Percentiles rank a stretch among this genome's conserved stretches.
phyloP scores from a whole-genome alignment of 352 stramenopile genomes.

The Globisporangium cederbergense region DNA sequence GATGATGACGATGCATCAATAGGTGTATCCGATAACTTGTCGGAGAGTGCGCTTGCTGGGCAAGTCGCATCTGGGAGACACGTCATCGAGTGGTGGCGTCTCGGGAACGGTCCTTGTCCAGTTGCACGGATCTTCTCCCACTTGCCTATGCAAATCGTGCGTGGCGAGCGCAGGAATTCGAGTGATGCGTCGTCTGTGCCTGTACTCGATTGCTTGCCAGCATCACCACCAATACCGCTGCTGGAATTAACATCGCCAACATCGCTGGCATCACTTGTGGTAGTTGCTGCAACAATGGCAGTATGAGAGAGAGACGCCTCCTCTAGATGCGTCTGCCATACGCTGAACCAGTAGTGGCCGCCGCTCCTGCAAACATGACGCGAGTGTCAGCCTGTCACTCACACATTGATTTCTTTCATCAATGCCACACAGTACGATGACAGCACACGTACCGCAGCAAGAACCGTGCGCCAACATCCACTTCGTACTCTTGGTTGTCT shows the following conservation, averaged over 20 bases:
- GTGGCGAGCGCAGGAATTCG: slow-evolving; percentile 35
- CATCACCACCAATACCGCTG: neutral
- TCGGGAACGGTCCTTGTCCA: slow-evolving; percentile 41
- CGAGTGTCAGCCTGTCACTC: neutral
- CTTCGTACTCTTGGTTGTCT: slow-evolving; percentile 67
- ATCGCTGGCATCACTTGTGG: neutral
- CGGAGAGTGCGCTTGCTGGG: slow-evolving; percentile 19
- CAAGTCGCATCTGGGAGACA: slow-evolving; percentile 36
- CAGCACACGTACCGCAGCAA: slow-evolving; percentile 34
- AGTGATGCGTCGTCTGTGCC: slow-evolving; percentile 18
- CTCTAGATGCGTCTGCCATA: slow-evolving; percentile 37
- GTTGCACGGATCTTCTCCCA: slow-evolving; percentile 57
- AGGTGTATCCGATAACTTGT: neutral
- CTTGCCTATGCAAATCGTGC: slow-evolving; percentile 40
- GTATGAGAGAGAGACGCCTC: slow-evolving; percentile 18
- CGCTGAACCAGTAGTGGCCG: slow-evolving; percentile 76
- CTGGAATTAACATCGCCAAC: neutral
- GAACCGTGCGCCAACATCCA: slow-evolving; percentile 33
- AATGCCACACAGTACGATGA: neutral
- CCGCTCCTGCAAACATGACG: slow-evolving; percentile 35
- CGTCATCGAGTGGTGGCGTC: slow-evolving; percentile 66
- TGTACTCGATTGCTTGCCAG: neutral
- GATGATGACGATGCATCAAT: neutral
- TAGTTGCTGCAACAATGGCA: neutral
- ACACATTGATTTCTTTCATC: neutral